Conservation (phyloP, 1,139 yeast genomes). For the Nakaseomyces uthaithaninus region DNA sequence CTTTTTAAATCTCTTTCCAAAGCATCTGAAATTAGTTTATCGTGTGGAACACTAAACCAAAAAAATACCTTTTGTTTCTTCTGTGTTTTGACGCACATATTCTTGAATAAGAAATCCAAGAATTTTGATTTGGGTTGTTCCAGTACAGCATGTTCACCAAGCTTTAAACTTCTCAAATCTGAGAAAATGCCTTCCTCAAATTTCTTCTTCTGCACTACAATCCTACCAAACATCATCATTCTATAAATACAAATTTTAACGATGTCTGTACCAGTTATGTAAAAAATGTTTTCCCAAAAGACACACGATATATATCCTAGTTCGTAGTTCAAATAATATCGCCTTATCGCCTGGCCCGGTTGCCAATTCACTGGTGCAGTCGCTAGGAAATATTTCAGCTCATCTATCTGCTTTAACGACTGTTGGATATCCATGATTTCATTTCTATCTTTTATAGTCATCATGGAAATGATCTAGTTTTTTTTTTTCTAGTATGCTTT, state of each 20-base stretch:
- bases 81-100: conserved; percentile 85
- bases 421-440: not conserved
- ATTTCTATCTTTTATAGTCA: conserved; percentile 1
- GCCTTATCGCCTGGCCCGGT: conserved; percentile 75
- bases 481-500: not conserved
- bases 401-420: conserved; percentile 42
- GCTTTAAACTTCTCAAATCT: conserved; percentile 76
- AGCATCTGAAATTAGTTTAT: conserved; percentile 86
- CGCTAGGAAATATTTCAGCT: conserved; percentile 72
- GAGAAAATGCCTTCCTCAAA: conserved; percentile 96
- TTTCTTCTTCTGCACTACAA: conserved; percentile 76
- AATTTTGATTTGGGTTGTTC: conserved; percentile 86
- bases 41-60: conserved; percentile 96
- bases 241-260: conserved; percentile 86
- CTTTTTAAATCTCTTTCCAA: conserved; percentile 85
- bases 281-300: conserved; percentile 83
- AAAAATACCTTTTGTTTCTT: conserved; percentile 94
- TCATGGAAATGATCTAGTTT: not conserved
- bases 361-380: conserved; percentile 96
- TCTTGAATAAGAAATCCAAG: conserved; percentile 73
- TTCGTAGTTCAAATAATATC: conserved; percentile 78
- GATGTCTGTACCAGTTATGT: conserved; percentile 92
- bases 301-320: conserved; percentile 91
- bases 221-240: conserved; percentile 84
- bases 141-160: conserved; percentile 80